These are phyloP conservation scores for Daedaleopsis nitida DNA, from an alignment of 768 basidiomycete species.

Conservation along the genomic window DNA sequence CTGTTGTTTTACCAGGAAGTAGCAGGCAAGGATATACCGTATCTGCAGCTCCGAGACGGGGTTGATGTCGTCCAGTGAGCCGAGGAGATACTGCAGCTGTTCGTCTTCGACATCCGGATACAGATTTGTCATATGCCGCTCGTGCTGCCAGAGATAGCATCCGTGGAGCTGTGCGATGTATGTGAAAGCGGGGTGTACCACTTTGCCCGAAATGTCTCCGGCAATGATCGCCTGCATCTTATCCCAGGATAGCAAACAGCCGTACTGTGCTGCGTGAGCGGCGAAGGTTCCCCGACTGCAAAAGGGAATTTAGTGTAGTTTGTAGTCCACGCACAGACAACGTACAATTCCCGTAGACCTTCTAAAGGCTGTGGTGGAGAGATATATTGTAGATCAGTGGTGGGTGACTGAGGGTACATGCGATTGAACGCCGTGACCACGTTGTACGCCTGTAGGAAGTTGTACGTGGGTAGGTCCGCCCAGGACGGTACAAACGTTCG, in stretches of 20 bases:
- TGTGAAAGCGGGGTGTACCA: slow-evolving; percentile 27
- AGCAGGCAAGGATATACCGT: slow-evolving; percentile 24
- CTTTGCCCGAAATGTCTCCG: slow-evolving; percentile 25
- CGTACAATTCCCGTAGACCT: slow-evolving; percentile 23
- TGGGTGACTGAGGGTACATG: slow-evolving; percentile 9
- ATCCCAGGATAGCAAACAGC: slow-evolving; percentile 18
- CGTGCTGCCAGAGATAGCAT: slow-evolving; percentile 26
- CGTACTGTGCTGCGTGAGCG: slow-evolving; percentile 24
- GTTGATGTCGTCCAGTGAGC: slow-evolving; percentile 15
- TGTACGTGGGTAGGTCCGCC: slow-evolving; percentile 1
- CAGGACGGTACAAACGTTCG: not conserved
- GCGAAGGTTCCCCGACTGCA: slow-evolving; percentile 26
- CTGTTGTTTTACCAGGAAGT: slow-evolving; percentile 21
- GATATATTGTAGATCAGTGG: slow-evolving; percentile 10
- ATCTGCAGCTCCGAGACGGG: slow-evolving; percentile 24
- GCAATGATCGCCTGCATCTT: slow-evolving; percentile 27
- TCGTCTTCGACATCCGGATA: slow-evolving; percentile 11
- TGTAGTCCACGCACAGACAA: not conserved
- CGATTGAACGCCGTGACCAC: slow-evolving; percentile 5
- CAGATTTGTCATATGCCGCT: slow-evolving; percentile 12
- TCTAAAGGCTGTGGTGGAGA: slow-evolving; percentile 10
- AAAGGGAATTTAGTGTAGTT: not conserved
- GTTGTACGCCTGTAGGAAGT: slow-evolving; percentile 9
- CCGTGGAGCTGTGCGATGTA: slow-evolving; percentile 28
- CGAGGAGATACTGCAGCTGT: slow-evolving; percentile 16